phyloP scores from a whole-genome alignment of 2,329 filamentous ascomycete species.

The Sporothrix pseudoabietina region DNA sequence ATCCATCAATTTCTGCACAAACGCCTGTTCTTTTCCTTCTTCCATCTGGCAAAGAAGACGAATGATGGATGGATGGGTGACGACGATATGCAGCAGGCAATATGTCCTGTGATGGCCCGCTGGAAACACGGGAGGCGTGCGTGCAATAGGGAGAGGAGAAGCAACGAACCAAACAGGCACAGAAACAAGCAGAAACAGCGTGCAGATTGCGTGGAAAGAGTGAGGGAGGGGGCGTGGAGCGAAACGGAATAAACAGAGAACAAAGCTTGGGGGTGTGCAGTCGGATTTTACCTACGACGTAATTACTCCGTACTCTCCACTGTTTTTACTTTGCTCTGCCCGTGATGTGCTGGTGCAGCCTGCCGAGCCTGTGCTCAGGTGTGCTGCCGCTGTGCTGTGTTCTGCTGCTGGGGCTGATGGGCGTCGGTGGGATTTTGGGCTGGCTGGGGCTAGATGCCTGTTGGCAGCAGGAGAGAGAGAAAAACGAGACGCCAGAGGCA shows the following conservation, averaged over 20 bases:
- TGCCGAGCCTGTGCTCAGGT: conserved; percentile 21
- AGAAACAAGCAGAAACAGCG: not conserved
- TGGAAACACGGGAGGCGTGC: conserved; percentile 12
- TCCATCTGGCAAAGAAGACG: not conserved
- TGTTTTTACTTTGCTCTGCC: not conserved
- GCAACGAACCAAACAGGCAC: not conserved
- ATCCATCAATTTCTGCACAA: not conserved
- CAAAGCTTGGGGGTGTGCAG: not conserved
- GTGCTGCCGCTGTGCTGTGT: conserved; percentile 23
- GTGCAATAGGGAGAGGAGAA: not conserved
- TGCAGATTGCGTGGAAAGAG: not conserved
- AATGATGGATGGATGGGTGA: not conserved
- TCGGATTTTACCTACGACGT: too few species aligned
- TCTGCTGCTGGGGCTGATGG: not conserved
- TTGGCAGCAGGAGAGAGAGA: not conserved
- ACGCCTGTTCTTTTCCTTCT: too few species aligned
- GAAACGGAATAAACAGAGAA: not conserved
- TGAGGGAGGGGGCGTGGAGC: conserved; percentile 3
- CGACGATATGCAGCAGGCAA: not conserved
- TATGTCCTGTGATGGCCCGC: not conserved
- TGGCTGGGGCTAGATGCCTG: not conserved
- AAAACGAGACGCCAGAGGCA: not conserved
- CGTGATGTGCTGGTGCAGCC: conserved; percentile 7
- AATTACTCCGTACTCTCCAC: too few species aligned
- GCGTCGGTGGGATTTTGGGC: not conserved